Base-by-base conservation (phyloP, 352 stramenopile genomes). In the Globisporangium emineosum region DNA sequence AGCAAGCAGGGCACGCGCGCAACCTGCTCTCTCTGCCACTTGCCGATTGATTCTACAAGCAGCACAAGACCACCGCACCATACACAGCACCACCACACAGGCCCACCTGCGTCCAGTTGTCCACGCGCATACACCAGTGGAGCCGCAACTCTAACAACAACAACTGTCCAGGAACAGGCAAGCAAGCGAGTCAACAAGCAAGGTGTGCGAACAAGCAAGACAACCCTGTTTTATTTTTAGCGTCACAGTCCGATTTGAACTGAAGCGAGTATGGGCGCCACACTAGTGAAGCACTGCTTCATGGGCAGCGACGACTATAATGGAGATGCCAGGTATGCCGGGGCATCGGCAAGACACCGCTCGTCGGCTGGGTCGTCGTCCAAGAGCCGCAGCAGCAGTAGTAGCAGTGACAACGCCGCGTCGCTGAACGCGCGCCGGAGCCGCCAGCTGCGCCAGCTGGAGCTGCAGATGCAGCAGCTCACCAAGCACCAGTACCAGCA, bases 251-350 rank as follows among this genome's bases (percentile, higher is more conserved):
- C 19, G 9, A 33, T 37, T 32, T 21, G 21, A 6, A 5, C 3
- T 7, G 7, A 33, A 30, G 29, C 27, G 8, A 57, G 21, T 12
- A 80, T 80, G 73, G 73, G 73, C 7, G 73, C 73, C 9, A 69
- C 73, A 10, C 61, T 80, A 40, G 70, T 75, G 50, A 80, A 77
- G 65, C 59, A 50, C 21, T 80, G 73, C 65, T 75, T 80, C 35
- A 45, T 37, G 3, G 62, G 53, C 57, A 67, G 68, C 37, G 43
- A 62, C 60, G 50, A 42, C 25, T n/a, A n/a, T n/a, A 40, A 51
- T 25, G 57, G 45, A 45, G 57, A 56, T 5, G 35, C 29, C 13
- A n/a, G 6, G 32, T 54, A 60, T 37, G 49, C 42, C 17, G 15
- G 2, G 2, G n/a, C 40, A 17, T 47, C 40, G 0, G 12, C 30